Base-by-base conservation (phyloP, 805 yeast species). In the Henningerozyma blattae region DNA sequence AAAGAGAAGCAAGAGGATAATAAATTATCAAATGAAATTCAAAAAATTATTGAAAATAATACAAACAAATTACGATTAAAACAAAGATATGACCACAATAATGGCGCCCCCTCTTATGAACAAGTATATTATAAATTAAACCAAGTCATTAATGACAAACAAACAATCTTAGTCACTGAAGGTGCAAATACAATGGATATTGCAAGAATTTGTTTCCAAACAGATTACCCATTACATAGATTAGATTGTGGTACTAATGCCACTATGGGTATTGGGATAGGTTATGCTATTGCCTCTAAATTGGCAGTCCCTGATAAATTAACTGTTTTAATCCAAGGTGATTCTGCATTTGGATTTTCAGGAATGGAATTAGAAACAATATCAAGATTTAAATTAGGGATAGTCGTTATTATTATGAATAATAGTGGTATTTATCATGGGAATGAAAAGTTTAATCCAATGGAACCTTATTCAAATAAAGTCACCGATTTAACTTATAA, bases 111-210 rank as follows among this genome's bases (percentile, higher is more conserved):
- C 33, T 65, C 59, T 30, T 78, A 78, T 47, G 65, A 72, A 43
- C 64, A 68, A 15, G 78, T 70, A 0, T 74, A 76, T 50, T 67
- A 62, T 14, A 54, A 55, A 0, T 56, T 77, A 9, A 54, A 74
- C 17, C 65, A 64, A 0, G 41, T 57, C 2, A 52, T 75, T 20
- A 39, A 49, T 22, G 54, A 54, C 30, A 39, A 50, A 6, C 43
- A 59, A 10, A 55, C 69, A 1, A 46, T 74, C 3, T 60, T 67
- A 26, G 67, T 77, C 1, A 64, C 75, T 4, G 86, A 78, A 50
- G 86, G 86, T n/a, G 85, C 86, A 1, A 76, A 77, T 46, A 76
- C 85, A 0, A 77, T 78, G 85, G 86, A 78, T 43, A 62, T 71
- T 16, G 76, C 84, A 2, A 60, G 86, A 31, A 61, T 73, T 9